Base-by-base conservation (phyloP, 352 stramenopile species). In the Globisporangium irregulare region DNA sequence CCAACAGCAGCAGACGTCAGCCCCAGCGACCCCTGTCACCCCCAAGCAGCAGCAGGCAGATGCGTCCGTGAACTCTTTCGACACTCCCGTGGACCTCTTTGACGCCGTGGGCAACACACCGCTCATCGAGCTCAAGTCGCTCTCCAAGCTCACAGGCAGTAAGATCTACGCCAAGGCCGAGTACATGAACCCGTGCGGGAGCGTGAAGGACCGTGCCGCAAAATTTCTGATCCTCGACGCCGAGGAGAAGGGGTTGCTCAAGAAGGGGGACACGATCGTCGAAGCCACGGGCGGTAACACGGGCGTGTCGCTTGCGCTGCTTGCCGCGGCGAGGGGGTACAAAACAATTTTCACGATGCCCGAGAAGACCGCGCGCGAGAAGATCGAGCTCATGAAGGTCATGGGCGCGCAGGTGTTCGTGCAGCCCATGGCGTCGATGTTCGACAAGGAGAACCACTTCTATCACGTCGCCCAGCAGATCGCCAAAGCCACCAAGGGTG, bases 191-290 rank as follows among this genome's bases (percentile, higher is more conserved):
- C 96, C 96, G 22, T 93, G 92, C 67, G 95, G 95, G 12, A 96
- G 82, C 27, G 91, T 98, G 69, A 99, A 98, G 78, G 95, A 98
- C 77, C 93, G 95, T 34, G 94, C 97, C 12, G 93, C 92, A 51
- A 90, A 97, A 55, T 91, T 79, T n/a, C 87, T 98, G 78, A 97
- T 98, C 71, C 72, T 86, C n/a, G 81, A 98, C 63, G 94, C 93
- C 3, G 94, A 98, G 79, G 72, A 86, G 50, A 79, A 79, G 6
- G 95, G 94, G 1, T 62, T 94, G 58, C 87, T 98, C 51, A 77
- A 82, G 38, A 81, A 80, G 1, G 86, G 80, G 41, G 76, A 78
- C 20, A 90, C 79, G 2, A 70, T 94, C 62, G 81, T 92, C 32
- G 84, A 94, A 66, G 91, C 92, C 41, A 98, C 92, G 1, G 89